Conservation (phyloP, 2,329 filamentous ascomycete species). For the Daldinia eschscholtzii region DNA sequence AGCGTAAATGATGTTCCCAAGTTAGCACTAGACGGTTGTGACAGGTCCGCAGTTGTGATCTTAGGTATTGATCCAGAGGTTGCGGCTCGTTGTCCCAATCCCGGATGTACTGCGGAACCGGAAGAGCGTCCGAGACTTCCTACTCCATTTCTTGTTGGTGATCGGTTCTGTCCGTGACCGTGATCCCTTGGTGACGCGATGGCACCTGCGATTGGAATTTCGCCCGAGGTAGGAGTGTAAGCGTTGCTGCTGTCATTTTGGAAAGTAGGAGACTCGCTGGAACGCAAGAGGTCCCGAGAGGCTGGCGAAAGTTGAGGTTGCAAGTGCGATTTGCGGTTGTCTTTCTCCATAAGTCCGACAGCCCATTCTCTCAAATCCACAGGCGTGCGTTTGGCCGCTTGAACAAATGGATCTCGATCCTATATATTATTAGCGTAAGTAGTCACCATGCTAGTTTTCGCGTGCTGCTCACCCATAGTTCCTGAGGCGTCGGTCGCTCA, state of each 20-base stretch:
- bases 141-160: constrained; percentile 65
- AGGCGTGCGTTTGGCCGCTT: constrained; percentile 95
- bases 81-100: constrained; percentile 65
- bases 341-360: constrained; percentile 90
- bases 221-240: constrained; percentile 76
- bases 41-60: constrained; percentile 54
- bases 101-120: constrained; percentile 62
- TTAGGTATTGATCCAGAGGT: constrained; percentile 68
- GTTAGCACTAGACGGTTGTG: constrained; percentile 58
- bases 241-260: constrained; percentile 61
- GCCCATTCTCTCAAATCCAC: constrained; percentile 96
- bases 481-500: constrained; percentile 89
- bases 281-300: constrained; percentile 79
- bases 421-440: constrained; percentile 56
- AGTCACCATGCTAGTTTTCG: background rate
- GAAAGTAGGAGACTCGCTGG: constrained; percentile 69
- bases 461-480: constrained; percentile 80
- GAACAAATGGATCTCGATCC: constrained; percentile 94
- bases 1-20: constrained; percentile 70
- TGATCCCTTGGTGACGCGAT: constrained; percentile 68
- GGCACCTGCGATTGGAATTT: constrained; percentile 75
- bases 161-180: constrained; percentile 61
- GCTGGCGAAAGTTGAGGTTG: constrained; percentile 83
- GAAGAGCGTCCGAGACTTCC: constrained; percentile 61
- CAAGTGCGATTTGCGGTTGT: constrained; percentile 95